Conservation (phyloP, 2,329 filamentous ascomycete species). For the Trichoderma sp. region DNA sequence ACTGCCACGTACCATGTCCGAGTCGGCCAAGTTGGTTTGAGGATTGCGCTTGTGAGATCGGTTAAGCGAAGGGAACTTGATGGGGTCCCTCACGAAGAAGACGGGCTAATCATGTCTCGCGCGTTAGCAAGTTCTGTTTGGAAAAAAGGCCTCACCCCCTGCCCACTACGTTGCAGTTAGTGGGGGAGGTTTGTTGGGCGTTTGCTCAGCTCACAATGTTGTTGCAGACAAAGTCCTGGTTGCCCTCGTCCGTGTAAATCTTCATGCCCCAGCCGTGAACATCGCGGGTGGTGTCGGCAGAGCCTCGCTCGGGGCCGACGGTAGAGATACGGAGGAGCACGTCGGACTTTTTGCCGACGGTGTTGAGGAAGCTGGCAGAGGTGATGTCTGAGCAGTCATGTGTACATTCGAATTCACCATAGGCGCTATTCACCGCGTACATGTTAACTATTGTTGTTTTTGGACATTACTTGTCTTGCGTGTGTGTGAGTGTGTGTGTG, state of each 20-base stretch:
- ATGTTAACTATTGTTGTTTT: neutral
- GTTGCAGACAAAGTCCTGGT: constrained; percentile 64
- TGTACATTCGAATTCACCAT: constrained; percentile 60
- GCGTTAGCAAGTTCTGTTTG: neutral
- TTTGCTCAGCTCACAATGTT: constrained; percentile 54
- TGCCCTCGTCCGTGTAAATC: constrained; percentile 67
- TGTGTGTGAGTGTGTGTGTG: neutral
- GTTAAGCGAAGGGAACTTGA: constrained; percentile 51
- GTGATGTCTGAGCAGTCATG: constrained; percentile 47
- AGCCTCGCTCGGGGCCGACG: constrained; percentile 66
- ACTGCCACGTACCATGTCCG: constrained; percentile 41
- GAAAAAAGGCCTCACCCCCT: neutral
- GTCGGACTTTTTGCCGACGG: constrained; percentile 54
- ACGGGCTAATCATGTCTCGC: constrained; percentile 40
- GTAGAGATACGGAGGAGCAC: constrained; percentile 70
- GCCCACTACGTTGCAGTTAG: neutral
- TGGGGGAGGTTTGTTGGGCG: neutral
- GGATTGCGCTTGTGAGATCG: constrained; percentile 49
- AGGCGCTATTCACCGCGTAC: constrained; percentile 37
- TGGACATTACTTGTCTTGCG: neutral
- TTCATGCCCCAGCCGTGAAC: constrained; percentile 64
- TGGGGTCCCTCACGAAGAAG: constrained; percentile 51
- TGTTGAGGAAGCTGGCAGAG: constrained; percentile 55
- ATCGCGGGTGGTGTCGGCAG: constrained; percentile 66
- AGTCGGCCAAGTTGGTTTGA: constrained; percentile 44